Evolutionary conservation across 139 green algal genomes (phyloP), one percentile per base, ranked within the genome.

Genomic region (Chlorella sp.): DNA sequence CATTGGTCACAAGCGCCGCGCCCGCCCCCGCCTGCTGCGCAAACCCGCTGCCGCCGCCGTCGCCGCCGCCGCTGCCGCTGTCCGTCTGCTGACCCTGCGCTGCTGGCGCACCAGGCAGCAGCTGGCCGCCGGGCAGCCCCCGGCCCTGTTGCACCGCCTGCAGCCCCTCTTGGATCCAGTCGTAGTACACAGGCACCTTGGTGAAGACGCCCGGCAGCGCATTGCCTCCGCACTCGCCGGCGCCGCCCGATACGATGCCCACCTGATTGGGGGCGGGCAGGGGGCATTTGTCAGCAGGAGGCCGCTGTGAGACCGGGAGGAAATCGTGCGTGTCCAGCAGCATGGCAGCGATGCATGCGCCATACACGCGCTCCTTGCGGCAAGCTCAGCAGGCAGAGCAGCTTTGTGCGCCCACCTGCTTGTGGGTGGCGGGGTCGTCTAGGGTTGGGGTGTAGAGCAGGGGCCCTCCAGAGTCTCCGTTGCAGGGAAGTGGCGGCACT

Each of bases 171-270:
- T 60, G 11, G 1, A 78, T 60, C 70, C 76, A 82, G 60, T 26
- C 9, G 25, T 44, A 39, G 60, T 82, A 82, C 36, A 21, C 20
- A 38, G 64, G 57, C 51, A 60, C 51, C 15, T 60, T 60, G 11
- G 51, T 60, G 13, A 82, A 82, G 12, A 82, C 60, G 36, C 34
- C 76, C 0, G 76, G 76, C 36, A 82, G 76, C 60, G 30, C 15
- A 16, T 63, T 63, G 34, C 76, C 76, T 0, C 30, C 76, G 39
- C 76, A 82, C 36, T 39, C 21, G 57, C 76, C 76, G 38, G 76
- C 76, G 26, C 76, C 76, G 36, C 76, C 76, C 18, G 56, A 72
- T 26, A 82, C 76, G 12, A 82, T 56, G 34, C 76, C 76, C 11
- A 82, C 57, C 60, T 82, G 76, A 4, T 9, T 23, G 47, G 28